phyloP scores from a whole-genome alignment of 805 yeast species.

The Lachancea fermentati region DNA sequence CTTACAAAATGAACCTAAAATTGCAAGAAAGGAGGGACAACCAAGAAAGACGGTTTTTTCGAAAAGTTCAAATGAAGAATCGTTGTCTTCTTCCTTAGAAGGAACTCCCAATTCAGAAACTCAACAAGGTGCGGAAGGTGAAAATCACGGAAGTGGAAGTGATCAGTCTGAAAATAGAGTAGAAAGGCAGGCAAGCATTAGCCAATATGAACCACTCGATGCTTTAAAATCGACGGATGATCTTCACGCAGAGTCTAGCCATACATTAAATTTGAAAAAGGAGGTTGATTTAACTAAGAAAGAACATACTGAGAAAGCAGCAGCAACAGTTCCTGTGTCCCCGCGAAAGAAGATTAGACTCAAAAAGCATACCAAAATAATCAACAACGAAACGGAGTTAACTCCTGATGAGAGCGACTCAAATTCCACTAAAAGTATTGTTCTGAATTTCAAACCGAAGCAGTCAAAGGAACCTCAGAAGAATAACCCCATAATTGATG shows the following conservation, averaged over 20 bases:
- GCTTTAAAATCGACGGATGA: too few species aligned
- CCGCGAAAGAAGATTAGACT: background rate
- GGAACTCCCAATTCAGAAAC: too few species aligned
- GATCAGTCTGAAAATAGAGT: too few species aligned
- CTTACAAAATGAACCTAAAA: constrained; percentile 1
- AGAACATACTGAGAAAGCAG: too few species aligned
- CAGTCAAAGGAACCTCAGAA: constrained; percentile 9
- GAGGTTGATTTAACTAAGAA: too few species aligned
- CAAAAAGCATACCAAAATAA: background rate
- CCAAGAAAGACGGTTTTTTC: constrained; percentile 1
- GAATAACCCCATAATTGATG: constrained; percentile 27
- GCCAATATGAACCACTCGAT: too few species aligned
- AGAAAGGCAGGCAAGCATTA: too few species aligned
- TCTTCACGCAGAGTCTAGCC: too few species aligned
- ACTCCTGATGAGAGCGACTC: constrained; percentile 1
- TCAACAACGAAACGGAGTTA: background rate
- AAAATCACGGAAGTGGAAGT: too few species aligned
- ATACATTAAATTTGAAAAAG: background rate
- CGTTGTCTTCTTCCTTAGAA: too few species aligned
- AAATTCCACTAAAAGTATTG: constrained; percentile 10
- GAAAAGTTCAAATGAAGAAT: too few species aligned
- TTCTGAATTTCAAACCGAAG: constrained; percentile 9
- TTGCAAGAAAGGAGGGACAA: constrained; percentile 3
- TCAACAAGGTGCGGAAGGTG: too few species aligned
- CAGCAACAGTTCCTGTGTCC: background rate